These are phyloP conservation scores for Coelastrella sp. DNA, from an alignment of 139 green algal species.

Conservation along the genomic window DNA sequence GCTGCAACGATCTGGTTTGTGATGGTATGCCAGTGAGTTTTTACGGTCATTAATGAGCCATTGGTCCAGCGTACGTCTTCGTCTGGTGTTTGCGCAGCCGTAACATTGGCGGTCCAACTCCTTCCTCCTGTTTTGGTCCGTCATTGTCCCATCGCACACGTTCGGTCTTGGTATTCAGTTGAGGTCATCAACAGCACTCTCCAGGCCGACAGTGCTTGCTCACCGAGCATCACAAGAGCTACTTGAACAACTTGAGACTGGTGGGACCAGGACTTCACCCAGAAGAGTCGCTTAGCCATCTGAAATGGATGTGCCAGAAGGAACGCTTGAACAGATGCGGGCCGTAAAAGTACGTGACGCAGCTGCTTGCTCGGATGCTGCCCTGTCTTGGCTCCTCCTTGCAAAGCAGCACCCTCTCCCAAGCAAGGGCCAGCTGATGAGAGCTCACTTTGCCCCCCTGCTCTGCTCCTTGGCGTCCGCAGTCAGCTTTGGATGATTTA, in stretches of 20 bases:
- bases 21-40: no score
- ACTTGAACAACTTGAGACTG: no score
- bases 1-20: no score
- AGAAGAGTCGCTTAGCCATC: background rate
- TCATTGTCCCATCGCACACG: background rate
- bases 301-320: slow-evolving; percentile 39
- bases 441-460: background rate
- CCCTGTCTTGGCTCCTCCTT: background rate
- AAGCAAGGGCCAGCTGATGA: no score
- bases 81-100: background rate
- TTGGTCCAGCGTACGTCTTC: no score
- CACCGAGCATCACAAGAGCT: no score
- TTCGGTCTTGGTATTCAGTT: no score
- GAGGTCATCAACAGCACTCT: no score
- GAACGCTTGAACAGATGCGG: slow-evolving; percentile 6
- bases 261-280: no score
- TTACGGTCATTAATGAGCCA: no score
- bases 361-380: background rate
- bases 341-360: background rate
- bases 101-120: background rate
- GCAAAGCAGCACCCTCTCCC: background rate
- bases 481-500: slow-evolving; percentile 25
- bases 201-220: no score
- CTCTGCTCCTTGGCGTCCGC: background rate
- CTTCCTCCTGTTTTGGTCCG: background rate